Base-by-base conservation (phyloP, 1,139 yeast genomes). In the Yamadazyma songkhlaensis region DNA sequence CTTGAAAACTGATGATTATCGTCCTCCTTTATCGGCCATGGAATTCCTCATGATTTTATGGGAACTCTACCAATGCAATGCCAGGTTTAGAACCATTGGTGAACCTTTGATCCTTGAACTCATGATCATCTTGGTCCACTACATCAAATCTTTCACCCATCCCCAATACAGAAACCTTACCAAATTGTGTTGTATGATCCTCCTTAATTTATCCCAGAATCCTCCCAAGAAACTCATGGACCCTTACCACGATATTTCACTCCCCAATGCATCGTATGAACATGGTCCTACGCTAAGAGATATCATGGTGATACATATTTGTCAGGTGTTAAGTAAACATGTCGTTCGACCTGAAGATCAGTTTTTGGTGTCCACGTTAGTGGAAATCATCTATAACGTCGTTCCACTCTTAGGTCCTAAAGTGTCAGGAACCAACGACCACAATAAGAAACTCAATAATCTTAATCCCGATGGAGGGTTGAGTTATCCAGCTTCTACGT, bases 61-160 rank as follows among this genome's bases (percentile, higher is more conserved):
- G 87, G 96, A 86, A 51, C 59, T 88, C 36, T 62, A 79, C 28
- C 94, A 86, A 54, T 81, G 89, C 48, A 90, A 90, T 58, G 66
- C 64, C 40, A 53, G 54, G 25, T 79, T 81, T 48, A 72, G 72
- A 44, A 53, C 62, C 7, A 62, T 74, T 39, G 62, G 84, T 24
- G 64, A 67, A 15, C 67, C 70, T 32, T 70, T 68, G 43, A 72
- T 79, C 7, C 67, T 74, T 24, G 86, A 83, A 46, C 58, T 84
- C 27, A 58, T 78, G 39, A 62, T 84, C 0, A 57, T 74, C 2
- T 57, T 85, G 29, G 53, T 81, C 9, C 84, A 74, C 53, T 78
- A 84, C 53, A 64, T 86, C 36, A 65, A 68, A 37, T 75, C 72
- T 24, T 80, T 70, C 50, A 48, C 46, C 15, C 46, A 46, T 31